Percentiles rank a stretch among this genome's conserved stretches.
These are phyloP conservation scores for Neostapfia colusana DNA, from an alignment of 176 grass and related monocot genomes.

Conservation along the genomic window DNA sequence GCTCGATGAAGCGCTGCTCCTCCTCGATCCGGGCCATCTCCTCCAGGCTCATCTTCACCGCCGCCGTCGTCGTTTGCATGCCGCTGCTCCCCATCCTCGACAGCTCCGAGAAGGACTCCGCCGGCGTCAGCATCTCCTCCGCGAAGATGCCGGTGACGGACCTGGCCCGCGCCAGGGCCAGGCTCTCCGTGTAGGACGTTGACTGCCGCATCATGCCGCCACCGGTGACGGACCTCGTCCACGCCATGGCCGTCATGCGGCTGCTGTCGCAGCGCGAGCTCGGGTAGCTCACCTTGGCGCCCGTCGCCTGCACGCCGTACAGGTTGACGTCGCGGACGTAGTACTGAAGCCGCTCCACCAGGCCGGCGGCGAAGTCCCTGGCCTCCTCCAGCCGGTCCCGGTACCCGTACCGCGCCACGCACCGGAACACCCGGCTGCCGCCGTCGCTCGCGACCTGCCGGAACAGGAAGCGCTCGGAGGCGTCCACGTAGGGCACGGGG, in stretches of 20 bases:
- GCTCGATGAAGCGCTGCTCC: constrained; percentile 50
- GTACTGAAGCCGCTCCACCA: constrained; percentile 56
- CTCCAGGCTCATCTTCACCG: constrained; percentile 46
- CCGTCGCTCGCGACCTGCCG: constrained; percentile 18
- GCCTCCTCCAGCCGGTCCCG: constrained; percentile 60
- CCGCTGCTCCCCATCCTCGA: constrained; percentile 20
- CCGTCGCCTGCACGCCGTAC: constrained; percentile 22
- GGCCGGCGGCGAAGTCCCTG: constrained; percentile 37
- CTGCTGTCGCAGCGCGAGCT: constrained; percentile 57
- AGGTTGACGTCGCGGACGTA: constrained; percentile 61
- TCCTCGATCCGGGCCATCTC: constrained; percentile 48
- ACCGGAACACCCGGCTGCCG: constrained; percentile 50
- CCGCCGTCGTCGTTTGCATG: background rate
- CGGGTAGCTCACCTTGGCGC: constrained; percentile 45
- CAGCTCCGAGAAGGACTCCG: constrained; percentile 61
- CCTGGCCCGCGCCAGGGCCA: background rate
- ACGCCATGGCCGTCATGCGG: background rate
- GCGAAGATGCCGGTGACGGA: constrained; percentile 16
- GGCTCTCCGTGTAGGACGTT: constrained; percentile 43
- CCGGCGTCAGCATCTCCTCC: constrained; percentile 52
- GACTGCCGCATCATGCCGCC: background rate
- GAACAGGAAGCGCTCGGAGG: constrained; percentile 65
- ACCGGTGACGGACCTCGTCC: background rate
- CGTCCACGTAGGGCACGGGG: constrained; percentile 56
- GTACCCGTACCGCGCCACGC: constrained; percentile 76